Evolutionary conservation across 257 asterid species (phyloP), one percentile per base, ranked within the genome.

Genomic region (Fraxinus cuspidata): DNA sequence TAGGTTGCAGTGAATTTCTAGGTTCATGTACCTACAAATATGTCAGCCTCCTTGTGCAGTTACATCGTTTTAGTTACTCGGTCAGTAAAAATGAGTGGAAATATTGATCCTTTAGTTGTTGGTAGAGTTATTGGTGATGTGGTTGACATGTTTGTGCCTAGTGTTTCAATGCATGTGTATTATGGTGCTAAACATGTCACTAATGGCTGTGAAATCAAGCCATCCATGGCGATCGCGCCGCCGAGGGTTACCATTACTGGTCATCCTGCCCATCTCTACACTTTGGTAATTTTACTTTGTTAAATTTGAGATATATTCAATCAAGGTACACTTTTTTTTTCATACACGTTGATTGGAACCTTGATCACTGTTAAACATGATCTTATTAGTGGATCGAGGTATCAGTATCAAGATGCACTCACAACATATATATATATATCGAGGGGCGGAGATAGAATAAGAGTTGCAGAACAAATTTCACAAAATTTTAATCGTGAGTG

Each of bases 81-180:
- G 4, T 27, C 7, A 63, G 15, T 2, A 4, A 27, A 23, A 58
- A 3, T 84, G 89, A 23, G 0, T 84, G 89, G 84, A 0, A 91
- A 80, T 74, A 81, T 83, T 19, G 92, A 91, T 79, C 94, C 92
- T 2, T 5, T 83, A 73, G 88, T 86, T 0, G 90, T 91, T 18
- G 92, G 91, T 8, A 75, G 94, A 68, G 90, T 91, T 0, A 91
- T 91, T 2, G 94, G 94, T 1, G 96, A 91, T 71, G 94, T 91
- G 72, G 91, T 91, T 2, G 92, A 91, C 70, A 74, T 86, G 83
- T 91, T 91, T 32, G 89, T 88, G 38, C 96, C 96, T 1, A 76
- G 76, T 1, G 96, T 86, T 1, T 51, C 73, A 28, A 87, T 91
- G 92, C 84, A 86, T 16, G 94, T 91, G 0, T 75, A 81, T 75